Evolutionary conservation across 768 basidiomycete species (phyloP).

Genomic region (Crepidotus variabilis): DNA sequence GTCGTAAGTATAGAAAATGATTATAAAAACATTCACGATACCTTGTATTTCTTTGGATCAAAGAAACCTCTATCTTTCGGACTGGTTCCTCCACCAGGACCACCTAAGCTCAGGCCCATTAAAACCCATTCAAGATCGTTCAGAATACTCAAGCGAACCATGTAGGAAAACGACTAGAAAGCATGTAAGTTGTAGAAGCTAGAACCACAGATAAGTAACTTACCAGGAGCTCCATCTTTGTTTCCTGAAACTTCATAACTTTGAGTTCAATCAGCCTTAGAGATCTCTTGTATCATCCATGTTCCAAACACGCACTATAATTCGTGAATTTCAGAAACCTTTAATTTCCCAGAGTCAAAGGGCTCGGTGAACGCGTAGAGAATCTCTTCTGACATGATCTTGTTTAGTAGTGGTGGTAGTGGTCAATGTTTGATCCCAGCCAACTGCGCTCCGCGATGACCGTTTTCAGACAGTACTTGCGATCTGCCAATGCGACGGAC

Average conservation of each 20-base stretch:
- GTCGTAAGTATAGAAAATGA: background rate
- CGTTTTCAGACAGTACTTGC: too few relatives aligned
- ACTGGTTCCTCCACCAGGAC: slow-evolving; percentile 78
- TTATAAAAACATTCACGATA: slow-evolving; percentile 13
- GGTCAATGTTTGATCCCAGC: slow-evolving; percentile 3
- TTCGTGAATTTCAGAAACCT: slow-evolving; percentile 71
- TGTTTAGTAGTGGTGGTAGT: background rate
- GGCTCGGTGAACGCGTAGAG: slow-evolving; percentile 72
- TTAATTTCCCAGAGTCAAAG: slow-evolving; percentile 58
- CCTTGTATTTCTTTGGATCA: slow-evolving; percentile 83
- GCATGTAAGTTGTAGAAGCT: background rate
- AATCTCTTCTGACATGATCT: background rate
- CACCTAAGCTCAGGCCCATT: slow-evolving; percentile 38
- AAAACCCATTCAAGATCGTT: background rate
- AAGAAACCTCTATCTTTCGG: slow-evolving; percentile 73
- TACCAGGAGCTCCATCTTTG: slow-evolving; percentile 71
- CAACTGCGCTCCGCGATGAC: too few relatives aligned
- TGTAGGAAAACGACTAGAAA: slow-evolving; percentile 73
- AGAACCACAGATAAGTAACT: slow-evolving; percentile 4
- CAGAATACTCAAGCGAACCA: slow-evolving; percentile 34
- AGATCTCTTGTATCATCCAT: background rate
- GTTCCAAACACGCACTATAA: slow-evolving; percentile 50
- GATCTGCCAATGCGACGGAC: too few relatives aligned
- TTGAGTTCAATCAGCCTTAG: slow-evolving; percentile 1
- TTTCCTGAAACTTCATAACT: slow-evolving; percentile 86